A percentile compares a stretch with the other conserved stretches of the same genome.
Evolutionary conservation across 257 asterid genomes (phyloP).

Genomic region (Rhazya stricta): DNA sequence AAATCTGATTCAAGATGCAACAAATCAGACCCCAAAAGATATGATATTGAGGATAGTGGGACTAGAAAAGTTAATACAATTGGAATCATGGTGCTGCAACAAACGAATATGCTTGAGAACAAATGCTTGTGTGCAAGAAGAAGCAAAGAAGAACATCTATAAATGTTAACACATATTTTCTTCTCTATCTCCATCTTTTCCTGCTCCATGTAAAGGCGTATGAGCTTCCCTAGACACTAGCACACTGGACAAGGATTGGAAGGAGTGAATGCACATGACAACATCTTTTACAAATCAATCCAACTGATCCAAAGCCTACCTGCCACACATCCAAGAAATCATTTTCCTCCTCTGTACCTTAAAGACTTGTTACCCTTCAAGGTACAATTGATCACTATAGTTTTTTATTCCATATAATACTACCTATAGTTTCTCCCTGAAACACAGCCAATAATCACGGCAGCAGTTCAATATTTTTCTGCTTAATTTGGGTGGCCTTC

Average conservation of each 20-base stretch:
- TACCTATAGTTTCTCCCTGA: neutral
- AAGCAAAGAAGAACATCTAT: neutral
- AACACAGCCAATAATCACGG: neutral
- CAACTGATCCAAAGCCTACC: neutral
- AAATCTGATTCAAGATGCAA: slow-evolving; percentile 42
- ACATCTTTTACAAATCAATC: neutral
- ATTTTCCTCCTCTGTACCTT: neutral
- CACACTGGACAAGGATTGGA: too few relatives aligned
- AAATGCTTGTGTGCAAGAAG: neutral
- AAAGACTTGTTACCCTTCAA: neutral
- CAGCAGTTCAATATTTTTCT: neutral
- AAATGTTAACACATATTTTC: neutral
- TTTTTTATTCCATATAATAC: neutral
- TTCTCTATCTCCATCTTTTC: neutral
- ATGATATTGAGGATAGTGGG: neutral
- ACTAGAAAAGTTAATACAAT: neutral
- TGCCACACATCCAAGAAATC: neutral
- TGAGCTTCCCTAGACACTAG: neutral
- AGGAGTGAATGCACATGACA: neutral
- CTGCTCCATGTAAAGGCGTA: neutral
- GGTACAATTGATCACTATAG: neutral
- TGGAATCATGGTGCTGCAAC: neutral
- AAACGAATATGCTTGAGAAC: neutral
- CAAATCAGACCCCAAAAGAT: neutral
- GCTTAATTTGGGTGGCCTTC: neutral